phyloP scores from a whole-genome alignment of 164 flowering plant genomes.

The Vitis amurensis region DNA sequence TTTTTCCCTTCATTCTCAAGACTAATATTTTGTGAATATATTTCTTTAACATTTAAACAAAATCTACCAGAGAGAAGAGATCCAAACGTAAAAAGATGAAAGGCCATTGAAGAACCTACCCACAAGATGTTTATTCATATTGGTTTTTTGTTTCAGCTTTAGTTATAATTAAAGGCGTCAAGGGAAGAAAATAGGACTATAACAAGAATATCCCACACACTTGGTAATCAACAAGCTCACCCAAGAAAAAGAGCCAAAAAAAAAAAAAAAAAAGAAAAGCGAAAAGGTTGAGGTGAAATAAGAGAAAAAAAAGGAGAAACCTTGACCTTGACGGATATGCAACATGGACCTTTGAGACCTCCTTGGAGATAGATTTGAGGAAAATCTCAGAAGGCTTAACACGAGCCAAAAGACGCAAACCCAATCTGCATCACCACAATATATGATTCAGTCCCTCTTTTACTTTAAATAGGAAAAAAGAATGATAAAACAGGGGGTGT shows the following conservation, averaged over 20 bases:
- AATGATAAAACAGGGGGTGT: background rate
- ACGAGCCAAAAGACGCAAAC: constrained; percentile 61
- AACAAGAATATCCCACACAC: background rate
- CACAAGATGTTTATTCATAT: no score
- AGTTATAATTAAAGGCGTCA: no score
- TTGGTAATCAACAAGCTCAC: background rate
- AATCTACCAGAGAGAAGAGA: no score
- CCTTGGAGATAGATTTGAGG: constrained; percentile 84
- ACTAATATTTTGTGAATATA: no score
- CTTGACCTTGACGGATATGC: constrained; percentile 81
- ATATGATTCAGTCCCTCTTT: background rate
- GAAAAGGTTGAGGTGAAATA: no score
- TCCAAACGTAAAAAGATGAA: no score
- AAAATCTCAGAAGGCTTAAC: constrained; percentile 92
- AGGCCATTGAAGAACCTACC: no score
- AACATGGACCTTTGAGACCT: constrained; percentile 60
- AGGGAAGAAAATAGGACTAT: background rate
- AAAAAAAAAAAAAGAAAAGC: background rate
- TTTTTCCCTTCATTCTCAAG: no score
- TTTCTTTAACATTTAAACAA: no score
- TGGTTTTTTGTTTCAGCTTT: no score
- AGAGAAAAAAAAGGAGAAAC: constrained; percentile 27
- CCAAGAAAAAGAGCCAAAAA: background rate
- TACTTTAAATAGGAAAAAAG: background rate
- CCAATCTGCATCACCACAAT: constrained; percentile 50